These are phyloP conservation scores for Phytophthora idaei DNA, from an alignment of 352 stramenopile species.

Conservation along the genomic window DNA sequence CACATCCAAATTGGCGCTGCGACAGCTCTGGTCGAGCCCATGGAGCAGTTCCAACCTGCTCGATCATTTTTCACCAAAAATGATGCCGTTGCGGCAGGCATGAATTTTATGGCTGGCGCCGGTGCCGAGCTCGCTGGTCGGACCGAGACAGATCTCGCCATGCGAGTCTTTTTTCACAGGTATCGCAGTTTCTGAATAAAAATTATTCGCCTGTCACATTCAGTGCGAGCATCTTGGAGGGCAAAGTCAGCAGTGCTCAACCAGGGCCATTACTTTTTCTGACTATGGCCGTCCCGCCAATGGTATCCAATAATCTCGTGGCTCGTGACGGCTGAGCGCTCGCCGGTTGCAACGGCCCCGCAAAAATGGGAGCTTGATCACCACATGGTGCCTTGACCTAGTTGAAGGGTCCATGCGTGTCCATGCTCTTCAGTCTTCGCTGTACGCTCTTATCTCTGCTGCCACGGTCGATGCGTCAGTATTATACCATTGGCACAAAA, in stretches of 20 bases:
- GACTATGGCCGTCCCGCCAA: neutral
- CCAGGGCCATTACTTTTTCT: slow-evolving; percentile 2
- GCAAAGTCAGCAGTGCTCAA: neutral
- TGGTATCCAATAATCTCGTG: slow-evolving; percentile 23
- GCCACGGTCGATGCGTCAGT: slow-evolving; percentile 1
- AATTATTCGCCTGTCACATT: slow-evolving; percentile 19
- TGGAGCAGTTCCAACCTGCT: slow-evolving; percentile 8
- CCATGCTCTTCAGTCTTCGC: slow-evolving; percentile 9
- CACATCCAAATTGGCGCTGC: slow-evolving; percentile 20
- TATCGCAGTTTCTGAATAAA: slow-evolving; percentile 22
- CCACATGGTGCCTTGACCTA: slow-evolving; percentile 15
- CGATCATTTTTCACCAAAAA: slow-evolving; percentile 20
- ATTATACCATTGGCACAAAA: neutral
- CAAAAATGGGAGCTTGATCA: slow-evolving; percentile 7
- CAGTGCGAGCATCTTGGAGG: too few species aligned
- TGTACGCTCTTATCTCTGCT: slow-evolving; percentile 9
- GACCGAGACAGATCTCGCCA: slow-evolving; percentile 1
- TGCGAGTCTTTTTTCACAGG: slow-evolving; percentile 15
- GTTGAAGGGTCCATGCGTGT: slow-evolving; percentile 13
- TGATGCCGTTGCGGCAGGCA: neutral
- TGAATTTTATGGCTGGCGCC: slow-evolving; percentile 16
- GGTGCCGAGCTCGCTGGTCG: slow-evolving; percentile 1
- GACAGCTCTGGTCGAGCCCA: slow-evolving; percentile 13
- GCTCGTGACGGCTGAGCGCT: neutral
- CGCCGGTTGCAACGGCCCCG: neutral